Conservation (phyloP, 805 yeast genomes). For the Candida sphagnicola region DNA sequence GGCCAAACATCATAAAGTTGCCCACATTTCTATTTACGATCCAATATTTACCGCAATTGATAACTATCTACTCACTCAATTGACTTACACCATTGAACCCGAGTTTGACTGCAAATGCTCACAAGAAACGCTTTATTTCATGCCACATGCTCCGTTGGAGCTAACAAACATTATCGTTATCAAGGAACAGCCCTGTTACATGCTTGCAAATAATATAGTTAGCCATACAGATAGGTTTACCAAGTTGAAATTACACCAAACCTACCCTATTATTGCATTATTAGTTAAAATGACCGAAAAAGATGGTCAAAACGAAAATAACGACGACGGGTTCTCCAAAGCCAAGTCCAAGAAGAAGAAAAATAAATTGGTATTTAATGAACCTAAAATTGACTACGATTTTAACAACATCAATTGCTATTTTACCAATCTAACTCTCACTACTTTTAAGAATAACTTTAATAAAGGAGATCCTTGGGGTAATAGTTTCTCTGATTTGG, state of each 20-base stretch:
- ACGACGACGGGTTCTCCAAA: constrained; percentile 18
- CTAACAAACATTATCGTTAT: constrained; percentile 42
- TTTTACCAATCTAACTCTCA: constrained; percentile 21
- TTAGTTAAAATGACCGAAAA: constrained; percentile 21
- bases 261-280: constrained; percentile 43
- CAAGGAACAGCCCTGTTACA: constrained; percentile 27
- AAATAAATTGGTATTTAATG: constrained; percentile 21
- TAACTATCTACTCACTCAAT: constrained; percentile 16
- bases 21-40: constrained; percentile 51
- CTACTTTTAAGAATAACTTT: constrained; percentile 13
- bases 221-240: constrained; percentile 54
- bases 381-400: constrained; percentile 30
- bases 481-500: constrained; percentile 50
- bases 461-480: constrained; percentile 39
- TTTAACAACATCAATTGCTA: constrained; percentile 19
- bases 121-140: constrained; percentile 43
- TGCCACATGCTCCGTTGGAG: constrained; percentile 73
- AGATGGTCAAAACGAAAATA: constrained; percentile 5
- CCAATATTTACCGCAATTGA: constrained; percentile 58
- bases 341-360: constrained; percentile 16
- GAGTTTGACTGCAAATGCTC: constrained; percentile 8
- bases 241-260: constrained; percentile 34
- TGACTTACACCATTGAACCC: constrained; percentile 13
- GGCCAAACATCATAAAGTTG: constrained; percentile 14
- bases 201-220: constrained; percentile 50